Percentiles rank a stretch among this genome's conserved stretches.
Conservation (phyloP, 352 stramenopile genomes). For the Elongisporangium anandrum region DNA sequence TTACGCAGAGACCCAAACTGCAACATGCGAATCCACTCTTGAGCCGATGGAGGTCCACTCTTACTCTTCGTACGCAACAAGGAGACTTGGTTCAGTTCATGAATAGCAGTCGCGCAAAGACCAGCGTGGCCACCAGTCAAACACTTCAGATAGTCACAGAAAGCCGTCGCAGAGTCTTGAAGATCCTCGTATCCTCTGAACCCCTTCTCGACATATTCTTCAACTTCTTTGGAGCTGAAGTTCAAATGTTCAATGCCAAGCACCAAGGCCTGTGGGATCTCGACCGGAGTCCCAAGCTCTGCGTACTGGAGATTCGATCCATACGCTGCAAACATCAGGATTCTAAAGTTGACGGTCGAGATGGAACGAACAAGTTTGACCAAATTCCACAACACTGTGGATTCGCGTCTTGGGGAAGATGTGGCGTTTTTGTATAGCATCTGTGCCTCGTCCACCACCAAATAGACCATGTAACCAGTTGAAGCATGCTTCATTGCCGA, state of each 20-base stretch:
- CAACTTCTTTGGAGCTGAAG: constrained; percentile 4
- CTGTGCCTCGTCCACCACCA: constrained; percentile 5
- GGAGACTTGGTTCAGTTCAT: constrained; percentile 6
- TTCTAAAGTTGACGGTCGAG: too few species aligned
- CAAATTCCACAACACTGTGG: constrained; percentile 1
- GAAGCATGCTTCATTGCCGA: background rate
- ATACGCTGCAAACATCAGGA: constrained; percentile 18
- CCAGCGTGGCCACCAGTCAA: constrained; percentile 13
- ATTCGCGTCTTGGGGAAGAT: constrained; percentile 5
- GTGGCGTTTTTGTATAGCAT: constrained; percentile 4
- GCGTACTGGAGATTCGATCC: constrained; percentile 5
- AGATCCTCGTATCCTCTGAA: constrained; percentile 5
- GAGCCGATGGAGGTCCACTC: constrained; percentile 9
- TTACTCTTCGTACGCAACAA: background rate
- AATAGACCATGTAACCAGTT: constrained; percentile 4
- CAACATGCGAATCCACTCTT: constrained; percentile 2
- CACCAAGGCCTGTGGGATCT: constrained; percentile 3
- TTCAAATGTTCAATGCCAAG: constrained; percentile 11
- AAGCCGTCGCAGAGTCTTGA: constrained; percentile 2
- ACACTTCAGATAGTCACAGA: constrained; percentile 4
- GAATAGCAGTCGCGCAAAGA: constrained; percentile 8
- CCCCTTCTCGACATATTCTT: constrained; percentile 11
- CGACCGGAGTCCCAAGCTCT: constrained; percentile 1
- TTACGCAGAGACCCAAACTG: too few species aligned
- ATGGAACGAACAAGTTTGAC: constrained; percentile 7